Percentiles rank a stretch among this genome's conserved stretches.
These are phyloP conservation scores for Plasmodium reichenowi DNA, from an alignment of 169 alveolate species.

Conservation along the genomic window DNA sequence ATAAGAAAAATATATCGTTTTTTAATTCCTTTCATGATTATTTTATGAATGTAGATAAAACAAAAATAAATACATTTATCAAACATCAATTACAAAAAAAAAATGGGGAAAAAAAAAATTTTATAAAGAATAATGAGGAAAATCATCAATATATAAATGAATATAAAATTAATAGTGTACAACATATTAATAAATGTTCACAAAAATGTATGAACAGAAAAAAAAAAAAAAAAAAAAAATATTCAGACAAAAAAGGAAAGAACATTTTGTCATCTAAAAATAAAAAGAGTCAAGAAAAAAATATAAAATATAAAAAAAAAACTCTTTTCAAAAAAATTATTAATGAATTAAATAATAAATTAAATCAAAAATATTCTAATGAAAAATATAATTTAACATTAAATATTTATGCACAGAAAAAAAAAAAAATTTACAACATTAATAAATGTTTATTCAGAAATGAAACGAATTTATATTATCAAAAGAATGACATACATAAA, in stretches of 20 bases:
- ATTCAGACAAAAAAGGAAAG: no score
- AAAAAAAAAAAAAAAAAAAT: no score
- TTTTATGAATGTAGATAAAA: constrained; percentile 6
- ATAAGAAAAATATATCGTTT: constrained; percentile 34
- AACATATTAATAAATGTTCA: neutral
- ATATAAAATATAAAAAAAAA: neutral
- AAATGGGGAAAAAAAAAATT: neutral
- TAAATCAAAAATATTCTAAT: constrained; percentile 26
- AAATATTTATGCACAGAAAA: constrained; percentile 28
- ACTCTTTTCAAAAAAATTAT: constrained; percentile 32
- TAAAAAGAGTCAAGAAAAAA: neutral
- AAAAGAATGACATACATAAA: neutral
- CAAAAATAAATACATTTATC: neutral
- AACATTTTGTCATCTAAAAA: no score
- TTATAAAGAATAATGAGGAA: no score
- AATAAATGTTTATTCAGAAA: constrained; percentile 15
- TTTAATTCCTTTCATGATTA: constrained; percentile 37
- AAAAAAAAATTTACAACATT: constrained; percentile 24
- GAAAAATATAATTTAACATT: constrained; percentile 37
- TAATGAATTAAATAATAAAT: constrained; percentile 38
- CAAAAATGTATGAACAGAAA: neutral
- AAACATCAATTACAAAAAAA: neutral
- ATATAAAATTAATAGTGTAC: no score
- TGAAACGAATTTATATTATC: neutral
- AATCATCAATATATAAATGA: no score